These are phyloP conservation scores for Escovopsis sp. DNA, from an alignment of 2,329 filamentous ascomycete species.

Conservation along the genomic window DNA sequence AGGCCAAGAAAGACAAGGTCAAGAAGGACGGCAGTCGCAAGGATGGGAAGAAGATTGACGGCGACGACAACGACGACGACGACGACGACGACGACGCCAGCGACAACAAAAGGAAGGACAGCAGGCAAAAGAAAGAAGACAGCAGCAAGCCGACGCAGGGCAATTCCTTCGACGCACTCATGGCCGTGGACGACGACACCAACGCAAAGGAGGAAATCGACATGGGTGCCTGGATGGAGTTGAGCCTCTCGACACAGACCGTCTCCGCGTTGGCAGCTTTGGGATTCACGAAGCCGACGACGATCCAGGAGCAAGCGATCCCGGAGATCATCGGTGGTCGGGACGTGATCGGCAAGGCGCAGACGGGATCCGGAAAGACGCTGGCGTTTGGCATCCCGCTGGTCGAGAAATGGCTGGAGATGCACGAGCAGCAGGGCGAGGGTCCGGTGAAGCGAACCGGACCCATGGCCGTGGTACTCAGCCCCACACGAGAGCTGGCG, in stretches of 20 bases:
- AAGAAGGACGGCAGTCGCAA: constrained; percentile 13
- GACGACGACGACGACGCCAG: too few relatives aligned
- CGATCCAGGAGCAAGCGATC: constrained; percentile 67
- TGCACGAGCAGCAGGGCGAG: constrained; percentile 16
- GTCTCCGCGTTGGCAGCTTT: constrained; percentile 63
- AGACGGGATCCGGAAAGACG: constrained; percentile 93
- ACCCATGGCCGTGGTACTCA: constrained; percentile 67
- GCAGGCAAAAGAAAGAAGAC: constrained; percentile 7
- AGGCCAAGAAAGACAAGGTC: constrained; percentile 16
- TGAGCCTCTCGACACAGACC: constrained; percentile 58
- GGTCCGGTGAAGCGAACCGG: constrained; percentile 17
- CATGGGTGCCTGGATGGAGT: constrained; percentile 60
- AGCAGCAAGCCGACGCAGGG: constrained; percentile 18
- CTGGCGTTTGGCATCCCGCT: constrained; percentile 90
- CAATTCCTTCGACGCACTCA: constrained; percentile 39
- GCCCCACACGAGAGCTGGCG: constrained; percentile 83
- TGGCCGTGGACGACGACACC: constrained; percentile 36
- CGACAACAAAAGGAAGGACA: too few relatives aligned
- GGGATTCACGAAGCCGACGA: constrained; percentile 65
- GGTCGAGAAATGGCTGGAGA: constrained; percentile 62
- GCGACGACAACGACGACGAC: too few relatives aligned
- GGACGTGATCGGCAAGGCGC: constrained; percentile 90
- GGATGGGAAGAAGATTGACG: constrained; percentile 16
- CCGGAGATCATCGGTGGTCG: constrained; percentile 69
- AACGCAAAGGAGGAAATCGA: constrained; percentile 43